A percentile compares a stretch with the other conserved stretches of the same genome.
phyloP scores from a whole-genome alignment of 345 rosid species.

The Arabidopsis suecica region DNA sequence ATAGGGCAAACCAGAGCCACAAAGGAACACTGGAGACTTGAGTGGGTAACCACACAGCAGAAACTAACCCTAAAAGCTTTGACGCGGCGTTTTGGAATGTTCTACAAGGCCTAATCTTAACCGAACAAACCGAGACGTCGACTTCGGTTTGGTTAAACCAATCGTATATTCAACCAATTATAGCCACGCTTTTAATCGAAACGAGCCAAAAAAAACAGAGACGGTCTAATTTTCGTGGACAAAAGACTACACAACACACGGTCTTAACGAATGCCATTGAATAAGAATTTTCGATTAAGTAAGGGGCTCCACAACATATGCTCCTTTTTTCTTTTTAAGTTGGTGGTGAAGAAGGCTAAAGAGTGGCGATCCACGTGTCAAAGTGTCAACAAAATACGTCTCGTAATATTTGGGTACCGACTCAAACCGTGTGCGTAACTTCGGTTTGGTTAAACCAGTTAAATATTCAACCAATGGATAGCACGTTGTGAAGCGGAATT shows the following conservation, averaged over 20 bases:
- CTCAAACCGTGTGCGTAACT: background rate
- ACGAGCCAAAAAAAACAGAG: background rate
- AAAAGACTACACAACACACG: background rate
- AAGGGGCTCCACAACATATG: slow-evolving; percentile 24
- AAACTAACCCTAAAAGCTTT: slow-evolving; percentile 20
- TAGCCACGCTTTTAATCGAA: background rate
- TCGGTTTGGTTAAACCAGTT: slow-evolving; percentile 13
- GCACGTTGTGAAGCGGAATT: background rate
- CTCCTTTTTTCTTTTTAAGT: background rate
- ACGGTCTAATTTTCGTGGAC: background rate
- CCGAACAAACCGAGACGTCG: slow-evolving; percentile 24
- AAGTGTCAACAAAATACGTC: background rate
- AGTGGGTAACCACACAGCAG: slow-evolving; percentile 40
- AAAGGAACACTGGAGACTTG: slow-evolving; percentile 37
- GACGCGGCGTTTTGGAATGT: slow-evolving; percentile 30
- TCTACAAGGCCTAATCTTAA: slow-evolving; percentile 18
- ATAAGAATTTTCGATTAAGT: background rate
- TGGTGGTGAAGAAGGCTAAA: slow-evolving; percentile 20
- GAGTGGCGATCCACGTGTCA: slow-evolving; percentile 41
- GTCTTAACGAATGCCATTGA: background rate
- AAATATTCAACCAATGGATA: background rate
- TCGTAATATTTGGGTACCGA: slow-evolving; percentile 16
- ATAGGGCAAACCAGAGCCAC: slow-evolving; percentile 39
- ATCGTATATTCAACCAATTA: background rate
- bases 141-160: slow-evolving; percentile 8